Evolutionary conservation across 306 rosid genomes (phyloP).

Genomic region (Dryas alaskensis): DNA sequence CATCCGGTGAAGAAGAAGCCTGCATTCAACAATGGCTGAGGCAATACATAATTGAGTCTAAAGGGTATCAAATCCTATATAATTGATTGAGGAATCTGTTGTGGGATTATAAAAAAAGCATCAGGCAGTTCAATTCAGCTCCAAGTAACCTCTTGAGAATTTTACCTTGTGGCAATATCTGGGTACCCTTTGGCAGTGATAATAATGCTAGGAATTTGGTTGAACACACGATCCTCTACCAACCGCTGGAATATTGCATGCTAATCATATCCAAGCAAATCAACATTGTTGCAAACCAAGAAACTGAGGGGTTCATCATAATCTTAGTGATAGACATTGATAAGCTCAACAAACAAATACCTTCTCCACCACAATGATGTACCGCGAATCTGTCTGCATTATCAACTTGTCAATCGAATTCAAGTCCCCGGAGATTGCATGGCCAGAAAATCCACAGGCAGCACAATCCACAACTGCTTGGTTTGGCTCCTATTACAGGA

Average conservation of each 20-base stretch:
- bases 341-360: constrained; percentile 32
- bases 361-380: constrained; percentile 81
- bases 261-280: constrained; percentile 40
- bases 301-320: not conserved
- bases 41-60: not conserved
- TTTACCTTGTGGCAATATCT: constrained; percentile 83
- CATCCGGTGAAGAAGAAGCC: constrained; percentile 77
- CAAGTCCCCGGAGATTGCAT: constrained; percentile 72
- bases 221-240: constrained; percentile 66
- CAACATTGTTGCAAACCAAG: not conserved
- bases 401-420: constrained; percentile 47
- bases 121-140: constrained; percentile 7
- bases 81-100: not conserved
- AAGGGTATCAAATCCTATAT: not conserved
- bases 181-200: constrained; percentile 96
- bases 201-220: constrained; percentile 85
- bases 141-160: constrained; percentile 12
- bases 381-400: constrained; percentile 73
- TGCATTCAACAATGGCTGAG: constrained; percentile 24
- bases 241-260: constrained; percentile 86
- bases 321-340: not conserved
- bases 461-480: constrained; percentile 72
- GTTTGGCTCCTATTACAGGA: constrained; percentile 56
- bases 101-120: not conserved
- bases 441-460: constrained; percentile 74